Conservation (phyloP, 305 asterid genomes). For the Salvia sclarea region DNA sequence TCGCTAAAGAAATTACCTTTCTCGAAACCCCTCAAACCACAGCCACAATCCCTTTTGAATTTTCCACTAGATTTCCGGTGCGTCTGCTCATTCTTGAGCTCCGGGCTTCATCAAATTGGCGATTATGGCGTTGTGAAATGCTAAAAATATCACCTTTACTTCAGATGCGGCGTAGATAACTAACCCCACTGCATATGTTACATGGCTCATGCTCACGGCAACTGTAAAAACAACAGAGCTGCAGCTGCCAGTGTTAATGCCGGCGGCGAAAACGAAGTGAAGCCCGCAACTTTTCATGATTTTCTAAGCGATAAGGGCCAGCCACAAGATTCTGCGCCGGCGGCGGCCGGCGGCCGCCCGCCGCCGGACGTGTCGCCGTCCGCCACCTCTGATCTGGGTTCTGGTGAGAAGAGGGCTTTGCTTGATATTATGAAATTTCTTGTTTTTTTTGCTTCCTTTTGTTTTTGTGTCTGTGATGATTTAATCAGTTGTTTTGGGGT, state of each 20-base stretch:
- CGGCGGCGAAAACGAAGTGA: slow-evolving; percentile 52
- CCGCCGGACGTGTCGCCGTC: slow-evolving; percentile 64
- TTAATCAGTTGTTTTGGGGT: slow-evolving; percentile 3
- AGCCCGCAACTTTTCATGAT: slow-evolving; percentile 75
- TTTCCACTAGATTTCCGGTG: not conserved
- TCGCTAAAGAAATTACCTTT: slow-evolving; percentile 26
- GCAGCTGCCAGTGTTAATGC: slow-evolving; percentile 35
- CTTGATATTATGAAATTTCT: not conserved
- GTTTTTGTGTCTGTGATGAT: not conserved
- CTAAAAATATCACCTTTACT: slow-evolving; percentile 31
- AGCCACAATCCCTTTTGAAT: slow-evolving; percentile 7
- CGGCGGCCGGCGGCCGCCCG: slow-evolving; percentile 40
- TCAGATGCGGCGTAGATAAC: slow-evolving; percentile 18
- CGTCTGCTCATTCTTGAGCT: slow-evolving; percentile 25
- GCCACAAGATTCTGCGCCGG: slow-evolving; percentile 37
- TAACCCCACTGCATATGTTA: slow-evolving; percentile 8
- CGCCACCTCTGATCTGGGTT: slow-evolving; percentile 79
- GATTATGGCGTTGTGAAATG: slow-evolving; percentile 34
- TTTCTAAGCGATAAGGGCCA: slow-evolving; percentile 69
- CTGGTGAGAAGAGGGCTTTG: slow-evolving; percentile 48
- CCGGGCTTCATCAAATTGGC: slow-evolving; percentile 30
- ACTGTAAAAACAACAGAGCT: slow-evolving; percentile 36
- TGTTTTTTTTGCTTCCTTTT: slow-evolving; percentile 9
- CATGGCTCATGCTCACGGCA: slow-evolving; percentile 76
- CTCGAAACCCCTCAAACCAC: slow-evolving; percentile 35